A percentile compares a stretch with the other conserved stretches of the same genome.
Conservation (phyloP, 345 rosid genomes). For the Microthlaspi erraticum region DNA sequence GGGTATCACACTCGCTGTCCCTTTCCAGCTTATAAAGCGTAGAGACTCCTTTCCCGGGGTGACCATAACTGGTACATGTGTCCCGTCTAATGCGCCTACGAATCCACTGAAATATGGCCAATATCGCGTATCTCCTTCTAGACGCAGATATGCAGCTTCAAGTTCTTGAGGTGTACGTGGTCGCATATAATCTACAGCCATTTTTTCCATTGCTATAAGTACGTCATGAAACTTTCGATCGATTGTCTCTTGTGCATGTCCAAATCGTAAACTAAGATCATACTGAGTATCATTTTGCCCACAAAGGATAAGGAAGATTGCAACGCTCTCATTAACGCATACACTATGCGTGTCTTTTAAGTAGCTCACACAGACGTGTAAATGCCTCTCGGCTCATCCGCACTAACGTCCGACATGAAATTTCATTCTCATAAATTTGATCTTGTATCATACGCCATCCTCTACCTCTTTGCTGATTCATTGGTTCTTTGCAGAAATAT, state of each 20-base stretch:
- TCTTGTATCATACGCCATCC: neutral
- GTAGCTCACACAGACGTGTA: neutral
- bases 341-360: neutral
- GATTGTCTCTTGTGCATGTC: constrained; percentile 1
- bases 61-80: neutral
- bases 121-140: neutral
- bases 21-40: neutral
- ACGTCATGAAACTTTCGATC: neutral
- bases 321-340: neutral
- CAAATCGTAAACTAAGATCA: neutral
- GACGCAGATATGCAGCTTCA: neutral
- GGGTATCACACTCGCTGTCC: too few species aligned
- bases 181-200: neutral
- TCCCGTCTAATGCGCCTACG: neutral
- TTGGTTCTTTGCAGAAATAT: neutral
- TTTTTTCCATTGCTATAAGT: neutral
- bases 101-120: neutral
- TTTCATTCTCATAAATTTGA: neutral
- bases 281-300: neutral
- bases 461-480: neutral
- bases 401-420: neutral
- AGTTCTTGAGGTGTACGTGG: neutral
- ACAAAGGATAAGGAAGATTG: neutral
- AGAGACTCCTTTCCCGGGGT: neutral
- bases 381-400: neutral